A percentile compares a stretch with the other conserved stretches of the same genome.
Conservation (phyloP, 2,329 filamentous ascomycete genomes). For the Pseudopithomyces chartarum region DNA sequence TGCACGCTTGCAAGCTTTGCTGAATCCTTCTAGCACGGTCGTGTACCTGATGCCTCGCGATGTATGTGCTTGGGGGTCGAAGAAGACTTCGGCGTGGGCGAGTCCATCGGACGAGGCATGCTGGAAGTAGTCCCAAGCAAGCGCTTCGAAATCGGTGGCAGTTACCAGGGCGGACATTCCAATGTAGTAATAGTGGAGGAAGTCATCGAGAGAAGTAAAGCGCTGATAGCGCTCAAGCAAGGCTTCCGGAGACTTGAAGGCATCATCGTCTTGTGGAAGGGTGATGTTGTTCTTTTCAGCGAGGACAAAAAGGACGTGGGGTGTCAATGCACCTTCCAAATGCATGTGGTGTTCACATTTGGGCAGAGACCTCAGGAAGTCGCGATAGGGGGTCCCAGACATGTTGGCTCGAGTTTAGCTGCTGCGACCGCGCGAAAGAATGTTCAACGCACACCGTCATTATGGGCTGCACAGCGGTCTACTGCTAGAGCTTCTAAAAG, state of each 20-base stretch:
- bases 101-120: slow-evolving; percentile 69
- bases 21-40: slow-evolving; percentile 68
- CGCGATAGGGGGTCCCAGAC: slow-evolving; percentile 6
- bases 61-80: slow-evolving; percentile 78
- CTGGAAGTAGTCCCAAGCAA: slow-evolving; percentile 74
- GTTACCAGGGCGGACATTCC: slow-evolving; percentile 72
- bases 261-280: slow-evolving; percentile 62
- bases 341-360: slow-evolving; percentile 86
- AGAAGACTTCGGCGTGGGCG: slow-evolving; percentile 77
- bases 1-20: slow-evolving; percentile 64
- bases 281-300: slow-evolving; percentile 68
- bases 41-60: slow-evolving; percentile 65
- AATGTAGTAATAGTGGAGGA: slow-evolving; percentile 78
- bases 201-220: slow-evolving; percentile 76
- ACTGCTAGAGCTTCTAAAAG: neutral
- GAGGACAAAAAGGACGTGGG: slow-evolving; percentile 71
- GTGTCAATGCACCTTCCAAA: slow-evolving; percentile 75
- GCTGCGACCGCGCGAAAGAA: neutral
- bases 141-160: slow-evolving; percentile 70
- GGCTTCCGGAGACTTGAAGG: slow-evolving; percentile 65
- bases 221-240: slow-evolving; percentile 67
- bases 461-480: neutral
- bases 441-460: neutral
- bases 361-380: slow-evolving; percentile 62
- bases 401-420: neutral